phyloP scores from a whole-genome alignment of 257 asterid genomes.

The Parsonsia alboflavescens region DNA sequence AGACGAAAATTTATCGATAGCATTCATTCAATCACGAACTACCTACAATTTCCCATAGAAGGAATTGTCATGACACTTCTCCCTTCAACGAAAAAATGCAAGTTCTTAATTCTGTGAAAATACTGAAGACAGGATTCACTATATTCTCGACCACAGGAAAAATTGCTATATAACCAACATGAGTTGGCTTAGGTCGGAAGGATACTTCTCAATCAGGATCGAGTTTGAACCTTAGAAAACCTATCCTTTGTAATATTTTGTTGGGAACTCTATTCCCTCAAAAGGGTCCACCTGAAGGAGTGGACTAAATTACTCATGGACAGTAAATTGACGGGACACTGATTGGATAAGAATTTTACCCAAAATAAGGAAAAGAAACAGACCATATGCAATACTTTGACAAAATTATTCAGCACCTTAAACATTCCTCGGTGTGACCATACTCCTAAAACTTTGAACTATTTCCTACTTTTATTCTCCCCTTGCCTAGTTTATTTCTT shows the following conservation, averaged over 20 bases:
- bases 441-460: background rate
- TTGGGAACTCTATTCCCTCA: background rate
- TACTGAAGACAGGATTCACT: background rate
- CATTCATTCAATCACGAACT: background rate
- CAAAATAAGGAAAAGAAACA: background rate
- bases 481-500: background rate
- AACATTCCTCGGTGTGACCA: background rate
- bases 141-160: background rate
- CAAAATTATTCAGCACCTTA: background rate
- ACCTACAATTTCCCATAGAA: background rate
- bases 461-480: background rate
- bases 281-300: background rate
- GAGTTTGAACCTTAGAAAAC: background rate
- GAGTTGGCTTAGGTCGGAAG: background rate
- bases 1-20: background rate
- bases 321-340: too few species aligned
- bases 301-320: background rate
- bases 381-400: background rate
- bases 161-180: background rate
- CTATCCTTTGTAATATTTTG: background rate
- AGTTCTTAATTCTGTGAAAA: background rate
- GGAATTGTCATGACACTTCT: background rate
- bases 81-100: background rate
- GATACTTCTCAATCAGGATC: background rate
- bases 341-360: background rate